Base-by-base conservation (phyloP, 768 basidiomycete genomes). In the Infundibulicybe gibba region DNA sequence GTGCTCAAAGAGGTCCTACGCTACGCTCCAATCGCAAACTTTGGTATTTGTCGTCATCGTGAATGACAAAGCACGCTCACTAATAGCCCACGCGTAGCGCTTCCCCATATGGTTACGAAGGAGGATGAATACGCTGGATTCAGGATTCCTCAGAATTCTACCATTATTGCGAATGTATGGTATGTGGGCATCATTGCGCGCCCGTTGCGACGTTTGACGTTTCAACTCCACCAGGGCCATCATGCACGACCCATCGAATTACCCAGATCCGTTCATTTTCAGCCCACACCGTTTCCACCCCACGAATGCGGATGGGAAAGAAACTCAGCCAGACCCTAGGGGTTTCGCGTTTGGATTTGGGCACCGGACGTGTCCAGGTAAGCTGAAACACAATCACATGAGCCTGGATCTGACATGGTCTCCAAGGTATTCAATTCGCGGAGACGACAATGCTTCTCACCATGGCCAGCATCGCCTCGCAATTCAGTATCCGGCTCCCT, bases 111-210 rank as follows among this genome's bases (percentile, higher is more conserved):
- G 19, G 65, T 68, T 10, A 64, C 61, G 2, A 55, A 70, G 41
- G 75, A 77, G 13, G 77, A 79, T 45, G 66, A 67, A 12, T 79
- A 77, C 49, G 47, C 54, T 11, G 75, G 71, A 2, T 73, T 70
- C 51, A 54, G 51, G 14, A 72, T 80, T 25, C 79, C 78, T 2
- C 67, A 69, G 40, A 69, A 68, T 10, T 64, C 74, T 2, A 71
- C 71, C 3, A 52, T 77, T 14, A 51, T 77, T n/a, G 65, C 71
- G 3, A 77, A 76, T 43, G 62, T 73, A n/a, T 77, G 75, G 73
- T 74, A 45, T 49, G 61, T 39, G 8, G 40, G 32, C 13, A 11
- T 25, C 10, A 32, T 5, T 30, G 6, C 15, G 16, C 3, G 17
- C n/a, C 15, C n/a, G 21, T 25, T 17, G 20, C 15, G 10, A 19